A percentile compares a stretch with the other conserved stretches of the same genome.
Conservation (phyloP, 2,329 filamentous ascomycete genomes). For the Colletotrichum lupini region DNA sequence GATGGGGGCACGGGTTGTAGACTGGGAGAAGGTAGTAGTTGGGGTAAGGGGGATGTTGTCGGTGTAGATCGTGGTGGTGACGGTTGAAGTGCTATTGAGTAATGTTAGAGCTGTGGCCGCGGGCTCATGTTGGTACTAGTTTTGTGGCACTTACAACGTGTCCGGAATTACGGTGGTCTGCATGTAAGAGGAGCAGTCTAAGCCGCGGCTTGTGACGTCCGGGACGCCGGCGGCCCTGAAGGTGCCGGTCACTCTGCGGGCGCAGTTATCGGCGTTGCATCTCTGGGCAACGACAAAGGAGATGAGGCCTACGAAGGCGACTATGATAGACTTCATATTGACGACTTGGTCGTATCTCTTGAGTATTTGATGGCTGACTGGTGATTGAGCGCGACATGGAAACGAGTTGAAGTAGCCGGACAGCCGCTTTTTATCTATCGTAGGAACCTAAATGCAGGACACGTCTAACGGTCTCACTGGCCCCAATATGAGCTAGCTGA, state of each 20-base stretch:
- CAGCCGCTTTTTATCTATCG: background rate
- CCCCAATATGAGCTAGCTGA: too few species aligned
- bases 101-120: background rate
- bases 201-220: background rate
- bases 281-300: background rate
- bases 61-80: slow-evolving; percentile 9
- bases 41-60: background rate
- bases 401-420: background rate
- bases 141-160: slow-evolving; percentile 3
- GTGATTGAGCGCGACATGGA: background rate
- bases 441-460: background rate
- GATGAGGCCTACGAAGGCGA: background rate
- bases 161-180: slow-evolving; percentile 14
- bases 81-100: slow-evolving; percentile 24
- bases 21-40: background rate
- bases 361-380: background rate
- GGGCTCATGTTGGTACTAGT: too few species aligned
- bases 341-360: background rate
- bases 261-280: slow-evolving; percentile 33
- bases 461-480: background rate
- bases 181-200: slow-evolving; percentile 26
- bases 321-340: background rate
- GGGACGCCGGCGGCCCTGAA: background rate
- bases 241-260: slow-evolving; percentile 26
- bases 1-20: slow-evolving; percentile 39